Evolutionary conservation across 305 asterid genomes (phyloP).

Genomic region (Nicotiana rustica): DNA sequence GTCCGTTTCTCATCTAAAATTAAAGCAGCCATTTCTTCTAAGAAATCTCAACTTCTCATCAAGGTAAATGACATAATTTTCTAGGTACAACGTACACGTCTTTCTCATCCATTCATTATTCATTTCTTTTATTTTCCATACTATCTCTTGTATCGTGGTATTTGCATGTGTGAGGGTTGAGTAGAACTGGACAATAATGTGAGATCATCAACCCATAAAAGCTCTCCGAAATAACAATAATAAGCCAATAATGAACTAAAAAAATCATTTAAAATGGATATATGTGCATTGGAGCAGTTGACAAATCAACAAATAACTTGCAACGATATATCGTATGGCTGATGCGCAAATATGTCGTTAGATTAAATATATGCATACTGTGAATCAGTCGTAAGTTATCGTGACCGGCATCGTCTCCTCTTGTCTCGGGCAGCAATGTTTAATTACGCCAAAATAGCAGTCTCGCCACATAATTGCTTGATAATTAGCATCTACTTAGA

Average conservation of each 20-base stretch:
- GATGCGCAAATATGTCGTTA: neutral
- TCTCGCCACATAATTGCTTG: too few species aligned
- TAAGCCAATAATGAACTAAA: neutral
- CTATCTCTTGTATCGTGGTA: neutral
- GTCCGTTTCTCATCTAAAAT: too few species aligned
- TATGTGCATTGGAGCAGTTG: slow-evolving; percentile 26
- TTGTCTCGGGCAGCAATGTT: too few species aligned
- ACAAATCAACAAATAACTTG: neutral
- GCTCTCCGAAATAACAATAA: neutral
- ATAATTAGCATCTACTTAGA: too few species aligned
- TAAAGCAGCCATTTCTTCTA: too few species aligned
- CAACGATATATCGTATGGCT: neutral
- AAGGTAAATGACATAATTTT: too few species aligned
- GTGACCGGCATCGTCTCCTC: too few species aligned
- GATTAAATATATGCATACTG: too few species aligned
- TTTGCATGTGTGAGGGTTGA: neutral
- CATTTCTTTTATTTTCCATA: slow-evolving; percentile 4
- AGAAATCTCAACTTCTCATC: too few species aligned
- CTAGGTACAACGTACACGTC: too few species aligned
- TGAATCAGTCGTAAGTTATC: too few species aligned
- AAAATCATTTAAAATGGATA: neutral
- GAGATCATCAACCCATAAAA: neutral
- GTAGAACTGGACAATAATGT: slow-evolving; percentile 26
- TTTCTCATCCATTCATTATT: neutral
- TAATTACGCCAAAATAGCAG: too few species aligned